phyloP scores from a whole-genome alignment of 1,139 yeast species.

The Candida neerlandica region DNA sequence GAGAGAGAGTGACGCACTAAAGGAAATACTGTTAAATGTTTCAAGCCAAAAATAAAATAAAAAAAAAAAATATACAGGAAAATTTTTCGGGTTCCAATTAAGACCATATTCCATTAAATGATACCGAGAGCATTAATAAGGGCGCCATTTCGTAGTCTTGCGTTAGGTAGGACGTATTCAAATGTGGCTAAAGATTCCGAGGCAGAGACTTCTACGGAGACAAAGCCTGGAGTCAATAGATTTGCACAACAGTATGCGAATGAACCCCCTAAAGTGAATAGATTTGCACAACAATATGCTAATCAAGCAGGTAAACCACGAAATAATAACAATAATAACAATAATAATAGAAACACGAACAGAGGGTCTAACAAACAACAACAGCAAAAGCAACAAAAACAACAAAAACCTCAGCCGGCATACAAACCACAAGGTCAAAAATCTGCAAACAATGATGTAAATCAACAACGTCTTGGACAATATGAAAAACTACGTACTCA shows the following conservation, averaged over 20 bases:
- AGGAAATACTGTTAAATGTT: neutral
- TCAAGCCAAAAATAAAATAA: neutral
- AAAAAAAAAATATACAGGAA: neutral
- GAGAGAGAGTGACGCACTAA: too few species aligned
- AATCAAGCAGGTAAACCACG: constrained; percentile 1
- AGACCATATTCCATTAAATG: neutral
- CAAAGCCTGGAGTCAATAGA: constrained; percentile 13
- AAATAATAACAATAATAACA: neutral
- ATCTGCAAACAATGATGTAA: constrained; percentile 4
- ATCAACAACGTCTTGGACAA: constrained; percentile 1
- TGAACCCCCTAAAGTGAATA: constrained; percentile 11
- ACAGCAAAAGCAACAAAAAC: neutral
- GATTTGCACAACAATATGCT: constrained; percentile 15
- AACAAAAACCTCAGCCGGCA: neutral
- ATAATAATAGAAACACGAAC: neutral
- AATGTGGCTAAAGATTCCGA: neutral
- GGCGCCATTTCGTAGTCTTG: neutral
- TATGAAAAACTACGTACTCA: constrained; percentile 7
- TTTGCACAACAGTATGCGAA: constrained; percentile 11
- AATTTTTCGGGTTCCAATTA: neutral
- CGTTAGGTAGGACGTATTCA: constrained; percentile 3
- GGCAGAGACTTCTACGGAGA: neutral
- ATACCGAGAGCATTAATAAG: constrained; percentile 1
- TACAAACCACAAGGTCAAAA: constrained; percentile 11
- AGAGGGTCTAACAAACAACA: neutral